These are phyloP conservation scores for Oryza brachyantha DNA, from an alignment of 176 grass and related monocot genomes.

Conservation along the genomic window DNA sequence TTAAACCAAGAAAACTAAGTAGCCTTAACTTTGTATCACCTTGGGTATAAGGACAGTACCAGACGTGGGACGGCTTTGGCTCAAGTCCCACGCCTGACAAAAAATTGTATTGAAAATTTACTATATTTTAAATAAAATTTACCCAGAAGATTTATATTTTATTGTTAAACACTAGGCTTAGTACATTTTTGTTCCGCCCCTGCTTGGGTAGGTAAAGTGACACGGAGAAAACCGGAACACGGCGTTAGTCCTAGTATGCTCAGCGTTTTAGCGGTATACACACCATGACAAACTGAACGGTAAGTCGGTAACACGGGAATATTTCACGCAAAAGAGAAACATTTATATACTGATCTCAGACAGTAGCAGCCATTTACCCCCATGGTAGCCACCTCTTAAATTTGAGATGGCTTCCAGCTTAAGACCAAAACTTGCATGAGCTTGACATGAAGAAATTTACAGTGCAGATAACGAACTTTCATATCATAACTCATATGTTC, in stretches of 20 bases:
- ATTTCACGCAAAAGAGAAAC: background rate
- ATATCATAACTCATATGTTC: background rate
- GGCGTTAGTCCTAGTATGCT: background rate
- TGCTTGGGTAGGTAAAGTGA: no score
- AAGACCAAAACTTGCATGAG: constrained; percentile 6
- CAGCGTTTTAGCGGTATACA: background rate
- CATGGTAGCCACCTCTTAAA: background rate
- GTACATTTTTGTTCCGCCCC: no score
- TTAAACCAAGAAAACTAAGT: background rate
- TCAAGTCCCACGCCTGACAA: no score
- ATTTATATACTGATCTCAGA: constrained; percentile 4
- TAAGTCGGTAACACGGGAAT: background rate
- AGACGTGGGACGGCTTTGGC: no score
- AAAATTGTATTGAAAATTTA: no score
- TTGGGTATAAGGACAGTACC: no score
- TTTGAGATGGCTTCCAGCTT: background rate
- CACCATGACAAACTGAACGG: background rate
- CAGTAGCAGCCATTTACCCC: background rate
- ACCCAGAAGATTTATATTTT: no score
- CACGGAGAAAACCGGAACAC: no score
- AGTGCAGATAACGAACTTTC: background rate
- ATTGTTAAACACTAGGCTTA: no score
- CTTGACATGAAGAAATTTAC: background rate
- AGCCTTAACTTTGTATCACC: no score
- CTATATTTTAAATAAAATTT: no score